A percentile compares a stretch with the other conserved stretches of the same genome.
Conservation (phyloP, 441 rosid genomes). For the Pelargonium fulgidum region DNA sequence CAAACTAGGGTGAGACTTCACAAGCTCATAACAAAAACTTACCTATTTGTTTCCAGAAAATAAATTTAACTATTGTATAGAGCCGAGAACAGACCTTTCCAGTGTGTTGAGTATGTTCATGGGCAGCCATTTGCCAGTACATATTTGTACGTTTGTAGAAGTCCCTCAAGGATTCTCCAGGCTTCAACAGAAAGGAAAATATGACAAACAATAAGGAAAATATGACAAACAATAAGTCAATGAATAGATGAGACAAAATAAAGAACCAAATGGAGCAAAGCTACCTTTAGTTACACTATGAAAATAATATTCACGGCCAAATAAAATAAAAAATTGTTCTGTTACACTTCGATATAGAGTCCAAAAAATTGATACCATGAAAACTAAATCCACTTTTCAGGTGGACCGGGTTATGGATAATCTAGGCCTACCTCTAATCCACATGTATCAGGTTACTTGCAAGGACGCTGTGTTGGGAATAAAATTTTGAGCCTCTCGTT, state of each 20-base stretch:
- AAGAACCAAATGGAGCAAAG: neutral
- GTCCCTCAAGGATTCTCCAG: slow-evolving; percentile 89
- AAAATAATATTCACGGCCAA: neutral
- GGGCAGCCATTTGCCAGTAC: slow-evolving; percentile 99
- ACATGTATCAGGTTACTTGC: too few species aligned
- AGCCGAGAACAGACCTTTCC: slow-evolving; percentile 62
- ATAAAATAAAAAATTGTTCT: neutral
- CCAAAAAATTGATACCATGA: neutral
- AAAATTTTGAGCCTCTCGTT: too few species aligned
- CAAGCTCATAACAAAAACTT: neutral
- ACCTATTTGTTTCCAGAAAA: neutral
- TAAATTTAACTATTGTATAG: neutral
- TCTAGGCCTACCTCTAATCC: too few species aligned
- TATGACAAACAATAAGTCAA: slow-evolving; percentile 14
- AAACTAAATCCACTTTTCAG: too few species aligned
- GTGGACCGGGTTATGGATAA: too few species aligned
- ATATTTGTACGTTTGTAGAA: slow-evolving; percentile 82
- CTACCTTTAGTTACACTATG: neutral
- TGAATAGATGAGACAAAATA: neutral
- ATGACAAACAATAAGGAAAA: slow-evolving; percentile 17
- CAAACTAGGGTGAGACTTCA: neutral
- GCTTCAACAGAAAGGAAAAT: slow-evolving; percentile 40
- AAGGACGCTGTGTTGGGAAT: too few species aligned
- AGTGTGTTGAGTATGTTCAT: slow-evolving; percentile 94
- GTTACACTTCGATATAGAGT: neutral